Percentiles rank a stretch among this genome's conserved stretches.
phyloP scores from a whole-genome alignment of 208 protist species.

The Balamuthia mandrillaris region DNA sequence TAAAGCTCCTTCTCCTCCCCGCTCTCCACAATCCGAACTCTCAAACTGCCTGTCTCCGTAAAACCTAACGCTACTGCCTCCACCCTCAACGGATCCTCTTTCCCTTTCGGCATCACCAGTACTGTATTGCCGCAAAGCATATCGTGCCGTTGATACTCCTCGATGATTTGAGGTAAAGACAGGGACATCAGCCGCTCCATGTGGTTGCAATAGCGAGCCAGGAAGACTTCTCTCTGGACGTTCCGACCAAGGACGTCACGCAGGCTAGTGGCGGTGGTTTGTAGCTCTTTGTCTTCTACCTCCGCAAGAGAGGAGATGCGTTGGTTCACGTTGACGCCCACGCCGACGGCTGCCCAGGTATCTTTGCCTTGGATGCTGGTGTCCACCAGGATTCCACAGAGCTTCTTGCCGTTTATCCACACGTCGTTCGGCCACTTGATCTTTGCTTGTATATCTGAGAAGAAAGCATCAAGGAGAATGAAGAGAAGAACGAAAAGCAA shows the following conservation, averaged over 20 bases:
- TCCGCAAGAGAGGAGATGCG: neutral
- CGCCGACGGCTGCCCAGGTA: neutral
- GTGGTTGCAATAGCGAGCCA: neutral
- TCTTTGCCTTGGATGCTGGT: neutral
- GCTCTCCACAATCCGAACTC: neutral
- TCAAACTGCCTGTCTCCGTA: neutral
- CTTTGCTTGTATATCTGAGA: neutral
- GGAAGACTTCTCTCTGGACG: neutral
- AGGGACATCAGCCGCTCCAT: neutral
- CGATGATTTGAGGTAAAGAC: neutral
- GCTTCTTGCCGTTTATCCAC: conserved; percentile 3
- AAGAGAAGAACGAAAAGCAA: no score
- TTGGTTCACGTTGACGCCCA: conserved; percentile 32
- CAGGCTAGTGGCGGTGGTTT: neutral
- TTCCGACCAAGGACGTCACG: neutral
- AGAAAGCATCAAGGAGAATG: no score
- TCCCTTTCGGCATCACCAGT: neutral
- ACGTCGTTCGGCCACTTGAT: conserved; percentile 34
- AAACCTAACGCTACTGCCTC: neutral
- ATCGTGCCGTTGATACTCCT: neutral
- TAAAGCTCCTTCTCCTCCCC: neutral
- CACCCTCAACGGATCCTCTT: neutral
- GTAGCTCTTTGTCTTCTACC: neutral
- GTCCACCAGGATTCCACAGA: neutral
- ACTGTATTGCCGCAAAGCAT: neutral